Base-by-base conservation (phyloP, 2,329 filamentous ascomycete species). In the Fusarium torulosum region DNA sequence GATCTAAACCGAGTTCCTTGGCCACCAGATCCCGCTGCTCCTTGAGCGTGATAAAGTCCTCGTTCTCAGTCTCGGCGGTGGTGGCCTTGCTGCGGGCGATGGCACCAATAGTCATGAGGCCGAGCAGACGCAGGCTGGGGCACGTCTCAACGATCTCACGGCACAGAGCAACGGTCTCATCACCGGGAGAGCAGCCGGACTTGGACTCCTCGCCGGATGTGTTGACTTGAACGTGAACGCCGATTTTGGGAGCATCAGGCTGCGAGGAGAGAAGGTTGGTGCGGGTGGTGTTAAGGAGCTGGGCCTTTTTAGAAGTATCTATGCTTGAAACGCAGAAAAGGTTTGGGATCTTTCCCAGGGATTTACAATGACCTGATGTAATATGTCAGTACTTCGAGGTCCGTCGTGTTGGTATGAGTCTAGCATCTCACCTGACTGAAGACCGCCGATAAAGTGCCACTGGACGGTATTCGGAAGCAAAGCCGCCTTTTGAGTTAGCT, bases 401-500 rank as follows among this genome's bases (percentile, higher is more conserved):
- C 17, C 4, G 37, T 15, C n/a, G 10, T 31, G 40, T 55, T 20
- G 31, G 13, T 40, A 9, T 51, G n/a, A 41, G 17, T 38, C 19
- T 27, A 29, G 11, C 29, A 17, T 47, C 58, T 45, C 67, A 87
- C 86, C 83, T 15, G 92, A 94, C 80, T 99, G 96, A 38, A 99
- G 81, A 0, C 92, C 93, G 38, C 96, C 96, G 77, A 98, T 99
- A 79, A 98, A 97, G 79, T 99, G 96, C 96, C 96, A 99, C 73
- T 86, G 86, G 69, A 99, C 91, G 33, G 85, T 86, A 43, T 81
- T 81, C 0, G 96, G 95, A 13, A 99, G 86, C 20, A 97, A 77
- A 35, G 86, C 85, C 2, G 93, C 91, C 79, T 99, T 99, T 77
- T 97, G 91, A 60, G 86, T 85, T 53, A 99, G 86, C 79, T 99